Evolutionary conservation across 306 rosid species (phyloP).

Genomic region (Inga leiocalycina): DNA sequence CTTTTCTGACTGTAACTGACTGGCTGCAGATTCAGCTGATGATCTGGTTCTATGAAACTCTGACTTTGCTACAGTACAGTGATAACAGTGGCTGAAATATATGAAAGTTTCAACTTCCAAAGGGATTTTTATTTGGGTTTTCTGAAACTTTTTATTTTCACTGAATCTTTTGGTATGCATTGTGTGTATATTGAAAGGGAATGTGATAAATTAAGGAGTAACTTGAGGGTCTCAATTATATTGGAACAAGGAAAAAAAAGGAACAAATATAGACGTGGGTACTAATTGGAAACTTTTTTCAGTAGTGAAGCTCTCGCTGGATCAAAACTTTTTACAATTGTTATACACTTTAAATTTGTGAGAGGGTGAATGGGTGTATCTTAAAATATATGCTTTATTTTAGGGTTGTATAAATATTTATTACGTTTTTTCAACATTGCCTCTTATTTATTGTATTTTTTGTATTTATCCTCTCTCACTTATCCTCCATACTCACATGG

Average conservation of each 20-base stretch:
- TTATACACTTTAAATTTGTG: too few relatives aligned
- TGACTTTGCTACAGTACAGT: background rate
- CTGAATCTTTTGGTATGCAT: background rate
- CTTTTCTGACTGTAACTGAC: slow-evolving; percentile 3
- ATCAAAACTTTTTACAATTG: too few relatives aligned
- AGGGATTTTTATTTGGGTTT: background rate
- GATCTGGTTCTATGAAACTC: background rate
- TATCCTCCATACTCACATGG: too few relatives aligned
- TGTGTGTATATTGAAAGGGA: background rate
- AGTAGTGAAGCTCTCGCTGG: too few relatives aligned
- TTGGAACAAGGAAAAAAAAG: background rate
- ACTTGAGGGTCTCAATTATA: too few relatives aligned
- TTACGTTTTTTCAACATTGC: too few relatives aligned
- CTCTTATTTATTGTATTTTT: too few relatives aligned
- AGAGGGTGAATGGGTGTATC: too few relatives aligned
- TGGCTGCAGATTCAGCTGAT: background rate
- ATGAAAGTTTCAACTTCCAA: background rate
- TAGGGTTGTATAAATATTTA: too few relatives aligned
- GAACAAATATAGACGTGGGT: background rate
- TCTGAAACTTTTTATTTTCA: background rate
- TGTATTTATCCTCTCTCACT: too few relatives aligned
- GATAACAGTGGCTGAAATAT: background rate
- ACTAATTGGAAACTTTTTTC: too few relatives aligned
- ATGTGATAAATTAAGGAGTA: background rate
- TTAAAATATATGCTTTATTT: too few relatives aligned